Evolutionary conservation across 2,329 filamentous ascomycete species (phyloP).

Genomic region (Colletotrichum endophyticum): DNA sequence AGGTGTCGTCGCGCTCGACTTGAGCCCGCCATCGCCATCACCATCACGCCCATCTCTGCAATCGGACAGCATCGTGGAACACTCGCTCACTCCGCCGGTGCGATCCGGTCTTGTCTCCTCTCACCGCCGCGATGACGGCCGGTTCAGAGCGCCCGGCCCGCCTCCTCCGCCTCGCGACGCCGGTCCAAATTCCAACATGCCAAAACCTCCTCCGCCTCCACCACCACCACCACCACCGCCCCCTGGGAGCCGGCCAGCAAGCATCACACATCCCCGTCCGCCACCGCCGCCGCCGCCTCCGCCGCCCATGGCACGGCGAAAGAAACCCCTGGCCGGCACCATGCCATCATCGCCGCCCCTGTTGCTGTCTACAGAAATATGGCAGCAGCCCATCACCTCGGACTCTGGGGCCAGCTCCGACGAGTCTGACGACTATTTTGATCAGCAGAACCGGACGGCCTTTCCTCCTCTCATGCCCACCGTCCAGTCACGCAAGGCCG

Average conservation of each 20-base stretch:
- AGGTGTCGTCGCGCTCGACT: background rate
- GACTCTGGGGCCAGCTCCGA: constrained; percentile 2
- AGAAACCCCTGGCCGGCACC: background rate
- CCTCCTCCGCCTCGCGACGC: background rate
- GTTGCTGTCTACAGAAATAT: background rate
- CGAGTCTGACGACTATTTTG: background rate
- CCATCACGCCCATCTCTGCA: background rate
- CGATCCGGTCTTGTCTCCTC: background rate
- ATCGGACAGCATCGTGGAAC: background rate
- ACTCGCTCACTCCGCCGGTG: background rate
- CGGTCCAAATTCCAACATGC: background rate
- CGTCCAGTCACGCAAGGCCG: background rate
- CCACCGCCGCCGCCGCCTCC: background rate
- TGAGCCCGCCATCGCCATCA: background rate
- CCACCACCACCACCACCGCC: background rate
- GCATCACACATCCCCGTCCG: background rate
- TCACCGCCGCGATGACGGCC: background rate
- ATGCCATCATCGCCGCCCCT: background rate
- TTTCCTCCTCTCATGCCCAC: constrained; percentile 21
- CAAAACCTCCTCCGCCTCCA: background rate
- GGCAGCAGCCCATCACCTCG: background rate
- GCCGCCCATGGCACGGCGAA: background rate
- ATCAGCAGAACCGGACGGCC: background rate
- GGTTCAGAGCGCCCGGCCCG: background rate
- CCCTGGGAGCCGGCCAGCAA: background rate